Evolutionary conservation across 2,329 filamentous ascomycete species (phyloP).

Genomic region (Dactylella cylindrospora): DNA sequence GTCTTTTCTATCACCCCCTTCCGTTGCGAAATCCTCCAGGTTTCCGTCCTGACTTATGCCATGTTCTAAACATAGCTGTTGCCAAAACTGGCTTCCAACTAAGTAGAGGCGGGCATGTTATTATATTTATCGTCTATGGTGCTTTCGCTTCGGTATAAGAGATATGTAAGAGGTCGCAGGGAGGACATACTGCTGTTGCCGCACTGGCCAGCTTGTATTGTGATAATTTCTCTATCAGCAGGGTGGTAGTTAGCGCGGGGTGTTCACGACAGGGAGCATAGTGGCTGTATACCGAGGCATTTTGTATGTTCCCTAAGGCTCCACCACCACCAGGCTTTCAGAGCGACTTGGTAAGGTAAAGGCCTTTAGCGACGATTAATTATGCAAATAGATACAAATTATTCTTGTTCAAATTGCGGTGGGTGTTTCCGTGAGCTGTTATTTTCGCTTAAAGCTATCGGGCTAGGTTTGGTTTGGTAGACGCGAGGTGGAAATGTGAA

Average conservation of each 20-base stretch:
- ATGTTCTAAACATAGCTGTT: conserved; percentile 96
- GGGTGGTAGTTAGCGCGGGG: conserved; percentile 5
- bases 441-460: too few relatives aligned
- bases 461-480: too few relatives aligned
- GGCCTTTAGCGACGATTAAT: too few relatives aligned
- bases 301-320: too few relatives aligned
- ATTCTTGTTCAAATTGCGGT: too few relatives aligned
- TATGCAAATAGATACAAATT: too few relatives aligned
- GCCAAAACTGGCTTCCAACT: conserved; percentile 99
- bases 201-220: conserved; percentile 97
- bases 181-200: conserved; percentile 89
- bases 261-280: conserved; percentile 1
- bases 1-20: conserved; percentile 96
- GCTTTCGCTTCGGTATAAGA: background rate
- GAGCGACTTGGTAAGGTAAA: too few relatives aligned
- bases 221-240: conserved; percentile 88
- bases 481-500: too few relatives aligned
- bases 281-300: conserved; percentile 26
- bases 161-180: conserved; percentile 24
- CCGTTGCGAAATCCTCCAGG: conserved; percentile 94
- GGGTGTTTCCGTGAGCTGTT: too few relatives aligned
- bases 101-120: conserved; percentile 28
- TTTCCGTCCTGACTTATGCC: conserved; percentile 98
- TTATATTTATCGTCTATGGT: conserved; percentile 18
- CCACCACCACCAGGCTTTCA: too few relatives aligned